Evolutionary conservation across 148 eudicot species (phyloP).

Genomic region (Camellia japonica): DNA sequence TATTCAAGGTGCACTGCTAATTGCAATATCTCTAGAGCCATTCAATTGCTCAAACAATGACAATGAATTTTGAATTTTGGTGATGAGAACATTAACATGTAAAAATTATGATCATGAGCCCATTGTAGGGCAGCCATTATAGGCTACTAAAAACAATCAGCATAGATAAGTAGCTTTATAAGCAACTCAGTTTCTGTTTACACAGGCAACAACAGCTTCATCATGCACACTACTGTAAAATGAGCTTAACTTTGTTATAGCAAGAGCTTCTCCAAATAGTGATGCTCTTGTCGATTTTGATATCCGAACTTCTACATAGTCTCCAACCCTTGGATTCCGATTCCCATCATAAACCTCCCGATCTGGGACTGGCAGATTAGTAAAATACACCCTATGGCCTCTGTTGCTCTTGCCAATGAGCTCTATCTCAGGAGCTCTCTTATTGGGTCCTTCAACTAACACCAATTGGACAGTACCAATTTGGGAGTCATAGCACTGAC

Average conservation of each 20-base stretch:
- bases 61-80: no score
- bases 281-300: constrained; percentile 78
- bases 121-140: no score
- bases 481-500: constrained; percentile 77
- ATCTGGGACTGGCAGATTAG: constrained; percentile 48
- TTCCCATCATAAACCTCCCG: constrained; percentile 33
- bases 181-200: constrained; percentile 19
- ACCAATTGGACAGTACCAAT: constrained; percentile 80
- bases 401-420: constrained; percentile 91
- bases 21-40: no score
- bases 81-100: no score
- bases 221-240: constrained; percentile 55
- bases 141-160: no score
- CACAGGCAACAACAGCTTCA: constrained; percentile 56
- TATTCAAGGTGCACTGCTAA: no score
- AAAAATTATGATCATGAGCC: no score
- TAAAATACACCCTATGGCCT: constrained; percentile 77
- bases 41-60: no score
- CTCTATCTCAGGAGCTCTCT: constrained; percentile 89
- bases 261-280: constrained; percentile 76
- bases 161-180: not conserved
- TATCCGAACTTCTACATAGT: constrained; percentile 76
- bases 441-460: constrained; percentile 93
- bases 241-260: constrained; percentile 80
- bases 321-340: constrained; percentile 70